A percentile compares a stretch with the other conserved stretches of the same genome.
These are phyloP conservation scores for Microstroma glucosiphilum DNA, from an alignment of 1,284 basidiomycete species.

Conservation along the genomic window DNA sequence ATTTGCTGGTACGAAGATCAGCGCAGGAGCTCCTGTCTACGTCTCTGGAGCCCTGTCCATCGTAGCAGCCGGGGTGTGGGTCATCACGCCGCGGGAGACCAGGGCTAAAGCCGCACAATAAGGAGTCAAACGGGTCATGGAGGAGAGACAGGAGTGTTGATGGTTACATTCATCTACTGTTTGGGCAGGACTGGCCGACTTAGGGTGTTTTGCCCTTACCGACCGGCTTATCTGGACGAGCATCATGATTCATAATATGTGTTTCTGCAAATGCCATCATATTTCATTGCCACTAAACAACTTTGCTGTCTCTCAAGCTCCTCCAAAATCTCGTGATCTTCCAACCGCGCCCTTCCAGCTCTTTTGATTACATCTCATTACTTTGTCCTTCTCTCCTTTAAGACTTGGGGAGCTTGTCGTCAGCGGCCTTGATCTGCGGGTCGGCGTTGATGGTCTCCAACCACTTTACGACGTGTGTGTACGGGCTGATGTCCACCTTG, in stretches of 20 bases:
- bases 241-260: too few species aligned
- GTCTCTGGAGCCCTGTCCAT: slow-evolving; percentile 15
- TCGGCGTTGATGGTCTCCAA: slow-evolving; percentile 26
- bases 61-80: neutral
- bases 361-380: neutral
- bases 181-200: too few species aligned
- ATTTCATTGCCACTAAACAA: too few species aligned
- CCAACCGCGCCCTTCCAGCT: too few species aligned
- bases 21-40: slow-evolving; percentile 54
- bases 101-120: neutral
- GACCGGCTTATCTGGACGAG: too few species aligned
- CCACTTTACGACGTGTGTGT: slow-evolving; percentile 34
- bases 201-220: too few species aligned
- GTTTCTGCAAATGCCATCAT: too few species aligned
- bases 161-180: too few species aligned
- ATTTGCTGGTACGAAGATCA: slow-evolving; percentile 7
- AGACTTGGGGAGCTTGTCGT: slow-evolving; percentile 21
- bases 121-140: too few species aligned
- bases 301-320: too few species aligned
- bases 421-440: slow-evolving; percentile 24
- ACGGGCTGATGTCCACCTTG: slow-evolving; percentile 33
- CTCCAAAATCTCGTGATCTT: too few species aligned
- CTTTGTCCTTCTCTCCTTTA: neutral
- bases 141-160: neutral
- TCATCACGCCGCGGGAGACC: neutral